Base-by-base conservation (phyloP, 441 rosid genomes). In the Euphorbia schlechtendalii region DNA sequence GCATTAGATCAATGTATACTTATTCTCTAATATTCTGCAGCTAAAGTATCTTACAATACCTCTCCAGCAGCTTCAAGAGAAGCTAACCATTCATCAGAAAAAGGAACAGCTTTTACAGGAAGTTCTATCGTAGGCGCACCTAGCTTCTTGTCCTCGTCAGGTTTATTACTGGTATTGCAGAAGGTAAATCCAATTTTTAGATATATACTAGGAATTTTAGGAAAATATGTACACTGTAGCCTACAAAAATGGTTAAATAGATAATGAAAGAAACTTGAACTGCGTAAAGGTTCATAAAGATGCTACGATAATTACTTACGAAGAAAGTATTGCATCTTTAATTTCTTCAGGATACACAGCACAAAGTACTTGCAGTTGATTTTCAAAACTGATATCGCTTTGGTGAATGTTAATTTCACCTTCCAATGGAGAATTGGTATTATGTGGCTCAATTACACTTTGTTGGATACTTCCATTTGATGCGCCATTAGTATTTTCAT, bases 11-110 rank as follows among this genome's bases (percentile, higher is more conserved):
- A 59, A 32, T 22, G 25, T 43, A 53, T 21, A 11, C 11, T 8
- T 59, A 22, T 40, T 34, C 59, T 36, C 21, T 20, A 18, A 54
- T 30, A 59, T 28, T 51, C 32, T 8, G 32, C 18, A 9, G 51
- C 18, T 14, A 6, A 5, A 22, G 10, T 36, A 21, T 46, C 28
- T n/a, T 57, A 53, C 63, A 62, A 43, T 67, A 90, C 97, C 99
- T 90, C 97, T 75, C 97, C 99, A 63, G 96, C 96, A 67, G 92
- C 93, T 82, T 90, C 99, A 69, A 88, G 63, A 59, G 96, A 96
- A 63, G 96, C 89, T 74, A 93, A 69, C 99, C 99, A 89, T 71
- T 93, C 97, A 48, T 90, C 96, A 66, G 97, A 93, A 76, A 90
- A 93, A 51, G 99, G 96, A 79, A 71, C 78, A 69, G 80, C 96